phyloP scores from a whole-genome alignment of 202 grass and related monocot species.

The Schoenoplectus triqueter region DNA sequence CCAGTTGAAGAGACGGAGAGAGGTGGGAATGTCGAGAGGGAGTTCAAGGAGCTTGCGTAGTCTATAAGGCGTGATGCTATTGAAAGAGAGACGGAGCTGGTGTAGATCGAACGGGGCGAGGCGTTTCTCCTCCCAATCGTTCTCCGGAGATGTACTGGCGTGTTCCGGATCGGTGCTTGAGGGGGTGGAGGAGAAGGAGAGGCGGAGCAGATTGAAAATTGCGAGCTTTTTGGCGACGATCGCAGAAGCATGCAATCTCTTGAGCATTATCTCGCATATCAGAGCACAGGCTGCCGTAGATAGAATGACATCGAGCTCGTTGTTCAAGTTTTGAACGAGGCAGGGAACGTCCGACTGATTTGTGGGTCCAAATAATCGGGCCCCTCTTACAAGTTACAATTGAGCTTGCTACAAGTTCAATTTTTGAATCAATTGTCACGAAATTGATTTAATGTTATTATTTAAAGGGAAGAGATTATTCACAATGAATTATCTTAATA shows the following conservation, averaged over 20 bases:
- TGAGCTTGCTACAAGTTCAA: neutral
- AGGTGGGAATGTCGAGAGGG: constrained; percentile 62
- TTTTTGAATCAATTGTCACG: neutral
- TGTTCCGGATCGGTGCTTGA: neutral
- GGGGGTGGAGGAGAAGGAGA: constrained; percentile 5
- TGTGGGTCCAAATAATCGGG: neutral
- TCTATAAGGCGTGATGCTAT: constrained; percentile 54
- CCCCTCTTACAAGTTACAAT: neutral
- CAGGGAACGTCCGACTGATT: neutral
- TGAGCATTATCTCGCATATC: constrained; percentile 7
- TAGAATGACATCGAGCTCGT: neutral
- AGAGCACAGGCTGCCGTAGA: neutral
- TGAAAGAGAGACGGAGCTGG: constrained; percentile 60
- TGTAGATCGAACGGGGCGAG: constrained; percentile 77
- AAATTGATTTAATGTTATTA: neutral
- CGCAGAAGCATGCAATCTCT: constrained; percentile 27
- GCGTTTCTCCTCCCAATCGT: constrained; percentile 68
- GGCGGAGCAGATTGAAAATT: constrained; percentile 21
- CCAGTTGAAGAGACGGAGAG: constrained; percentile 81
- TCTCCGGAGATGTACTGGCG: constrained; percentile 21
- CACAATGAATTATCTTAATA: too few species aligned
- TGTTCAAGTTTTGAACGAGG: constrained; percentile 6
- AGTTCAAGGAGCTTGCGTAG: constrained; percentile 51
- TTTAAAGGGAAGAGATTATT: too few species aligned
- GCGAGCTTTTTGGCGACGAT: neutral